Evolutionary conservation across 768 basidiomycete genomes (phyloP).

Genomic region (Cyclocybe cylindracea): DNA sequence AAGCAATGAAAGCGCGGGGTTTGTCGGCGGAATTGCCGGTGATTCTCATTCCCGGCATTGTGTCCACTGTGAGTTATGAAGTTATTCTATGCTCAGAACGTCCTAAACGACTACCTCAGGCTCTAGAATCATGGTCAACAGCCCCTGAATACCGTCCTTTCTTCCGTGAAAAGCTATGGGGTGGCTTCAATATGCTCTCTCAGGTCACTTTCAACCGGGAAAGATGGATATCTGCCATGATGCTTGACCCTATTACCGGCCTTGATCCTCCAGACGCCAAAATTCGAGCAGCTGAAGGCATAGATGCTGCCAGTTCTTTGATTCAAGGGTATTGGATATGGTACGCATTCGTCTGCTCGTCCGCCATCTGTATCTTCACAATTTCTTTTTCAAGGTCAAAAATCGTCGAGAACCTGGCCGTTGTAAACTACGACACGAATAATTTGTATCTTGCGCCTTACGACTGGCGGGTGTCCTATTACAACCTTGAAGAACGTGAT

Average conservation of each 20-base stretch:
- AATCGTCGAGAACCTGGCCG: constrained; percentile 93
- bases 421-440: constrained; percentile 90
- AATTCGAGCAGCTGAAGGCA: constrained; percentile 89
- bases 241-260: constrained; percentile 89
- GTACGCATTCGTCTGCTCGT: constrained; percentile 33
- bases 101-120: constrained; percentile 37
- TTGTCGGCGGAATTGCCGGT: constrained; percentile 75
- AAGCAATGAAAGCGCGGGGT: constrained; percentile 62
- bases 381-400: constrained; percentile 60
- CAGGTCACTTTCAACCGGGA: constrained; percentile 84
- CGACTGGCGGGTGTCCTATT: constrained; percentile 88
- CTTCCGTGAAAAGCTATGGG: constrained; percentile 90
- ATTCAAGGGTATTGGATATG: constrained; percentile 96
- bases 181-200: constrained; percentile 79
- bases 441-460: constrained; percentile 85
- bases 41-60: constrained; percentile 86
- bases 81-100: neutral
- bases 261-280: constrained; percentile 86
- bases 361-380: neutral
- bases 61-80: constrained; percentile 67
- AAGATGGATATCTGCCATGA: constrained; percentile 87
- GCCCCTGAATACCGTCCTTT: constrained; percentile 80
- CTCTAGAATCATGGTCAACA: constrained; percentile 94
- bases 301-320: constrained; percentile 85
- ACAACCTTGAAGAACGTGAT: constrained; percentile 90